Conservation (phyloP, 495 filamentous ascomycete genomes). For the Hypoxylon intermedium region DNA sequence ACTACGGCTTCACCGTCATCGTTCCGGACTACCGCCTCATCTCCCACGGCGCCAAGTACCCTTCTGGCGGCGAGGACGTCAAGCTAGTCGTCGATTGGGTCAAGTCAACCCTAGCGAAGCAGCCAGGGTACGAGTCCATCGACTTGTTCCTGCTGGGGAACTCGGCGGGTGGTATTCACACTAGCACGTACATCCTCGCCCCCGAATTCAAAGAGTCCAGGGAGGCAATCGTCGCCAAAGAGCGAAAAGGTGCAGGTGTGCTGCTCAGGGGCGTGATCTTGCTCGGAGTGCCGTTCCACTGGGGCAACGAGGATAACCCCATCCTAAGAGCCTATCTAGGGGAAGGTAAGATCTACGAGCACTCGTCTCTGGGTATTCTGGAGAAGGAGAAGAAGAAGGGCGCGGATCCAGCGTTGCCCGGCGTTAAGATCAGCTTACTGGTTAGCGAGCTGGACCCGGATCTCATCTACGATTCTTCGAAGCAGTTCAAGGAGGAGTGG, state of each 20-base stretch:
- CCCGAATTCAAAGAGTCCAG: constrained; percentile 39
- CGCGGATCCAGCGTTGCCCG: constrained; percentile 32
- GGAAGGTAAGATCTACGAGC: constrained; percentile 33
- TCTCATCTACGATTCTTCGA: constrained; percentile 42
- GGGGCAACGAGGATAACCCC: constrained; percentile 28
- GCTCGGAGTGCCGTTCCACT: constrained; percentile 52
- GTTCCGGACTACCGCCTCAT: constrained; percentile 52
- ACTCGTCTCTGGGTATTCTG: constrained; percentile 43
- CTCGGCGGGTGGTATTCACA: constrained; percentile 53
- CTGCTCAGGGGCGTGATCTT: constrained; percentile 43
- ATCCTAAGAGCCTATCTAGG: constrained; percentile 43
- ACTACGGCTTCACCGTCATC: constrained; percentile 46
- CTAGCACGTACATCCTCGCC: constrained; percentile 47
- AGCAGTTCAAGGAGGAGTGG: constrained; percentile 46
- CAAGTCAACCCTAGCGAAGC: constrained; percentile 19
- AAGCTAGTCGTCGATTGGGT: constrained; percentile 49
- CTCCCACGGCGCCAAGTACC: constrained; percentile 47
- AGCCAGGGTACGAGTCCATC: constrained; percentile 35
- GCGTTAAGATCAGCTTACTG: constrained; percentile 41
- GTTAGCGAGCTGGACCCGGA: constrained; percentile 50
- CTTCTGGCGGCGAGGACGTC: constrained; percentile 51
- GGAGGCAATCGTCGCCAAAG: constrained; percentile 15
- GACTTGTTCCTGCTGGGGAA: constrained; percentile 53
- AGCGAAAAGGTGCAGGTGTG: constrained; percentile 32
- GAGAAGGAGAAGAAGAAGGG: constrained; percentile 35